Conservation (phyloP, 2,329 filamentous ascomycete species). For the Pseudocercospora vitis region DNA sequence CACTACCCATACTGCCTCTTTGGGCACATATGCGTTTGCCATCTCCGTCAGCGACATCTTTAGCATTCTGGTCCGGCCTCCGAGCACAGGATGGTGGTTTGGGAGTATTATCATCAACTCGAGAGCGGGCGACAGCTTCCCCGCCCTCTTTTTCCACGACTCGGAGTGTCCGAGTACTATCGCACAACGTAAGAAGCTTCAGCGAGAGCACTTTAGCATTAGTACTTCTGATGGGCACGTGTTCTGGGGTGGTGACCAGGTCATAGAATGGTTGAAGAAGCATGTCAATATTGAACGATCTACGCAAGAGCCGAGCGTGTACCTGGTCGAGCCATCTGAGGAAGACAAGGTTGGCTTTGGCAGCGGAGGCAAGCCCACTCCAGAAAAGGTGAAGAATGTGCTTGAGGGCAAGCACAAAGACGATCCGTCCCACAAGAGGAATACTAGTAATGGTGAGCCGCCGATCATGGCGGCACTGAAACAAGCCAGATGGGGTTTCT, state of each 20-base stretch:
- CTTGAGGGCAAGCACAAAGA: conserved; percentile 41
- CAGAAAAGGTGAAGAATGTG: conserved; percentile 46
- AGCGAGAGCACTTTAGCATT: conserved; percentile 76
- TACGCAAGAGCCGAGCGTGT: conserved; percentile 83
- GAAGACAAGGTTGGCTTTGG: conserved; percentile 85
- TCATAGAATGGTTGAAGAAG: conserved; percentile 82
- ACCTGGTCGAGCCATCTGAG: conserved; percentile 80
- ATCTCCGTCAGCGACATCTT: conserved; percentile 88
- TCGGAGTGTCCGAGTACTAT: conserved; percentile 96
- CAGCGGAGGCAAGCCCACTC: conserved; percentile 53
- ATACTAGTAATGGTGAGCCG: conserved; percentile 58
- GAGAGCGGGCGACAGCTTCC: conserved; percentile 85
- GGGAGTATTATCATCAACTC: conserved; percentile 94
- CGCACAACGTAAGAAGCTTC: conserved; percentile 82
- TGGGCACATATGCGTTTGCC: conserved; percentile 85
- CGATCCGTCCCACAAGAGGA: conserved; percentile 35
- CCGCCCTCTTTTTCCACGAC: conserved; percentile 95
- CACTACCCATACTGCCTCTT: conserved; percentile 68
- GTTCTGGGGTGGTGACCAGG: conserved; percentile 98
- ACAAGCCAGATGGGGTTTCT: conserved; percentile 91
- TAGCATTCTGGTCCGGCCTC: conserved; percentile 83
- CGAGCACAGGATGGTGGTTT: conserved; percentile 97
- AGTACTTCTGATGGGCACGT: conserved; percentile 64
- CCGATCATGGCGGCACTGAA: conserved; percentile 95
- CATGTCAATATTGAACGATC: conserved; percentile 84